Conservation (phyloP, 1,139 yeast species). For the Candida sp. region DNA sequence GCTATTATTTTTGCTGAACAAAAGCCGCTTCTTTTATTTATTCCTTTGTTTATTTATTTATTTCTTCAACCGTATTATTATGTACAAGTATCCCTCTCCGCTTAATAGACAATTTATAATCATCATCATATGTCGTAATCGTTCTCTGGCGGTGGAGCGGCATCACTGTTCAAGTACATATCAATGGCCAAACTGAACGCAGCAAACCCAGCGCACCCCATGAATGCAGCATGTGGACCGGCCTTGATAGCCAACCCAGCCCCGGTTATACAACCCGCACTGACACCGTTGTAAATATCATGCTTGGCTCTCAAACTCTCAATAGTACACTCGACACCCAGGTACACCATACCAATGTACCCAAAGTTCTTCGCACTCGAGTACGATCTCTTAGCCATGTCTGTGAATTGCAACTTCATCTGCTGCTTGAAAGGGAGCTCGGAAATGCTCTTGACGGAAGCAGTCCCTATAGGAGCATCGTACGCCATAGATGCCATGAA, state of each 20-base stretch:
- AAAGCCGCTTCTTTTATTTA: neutral
- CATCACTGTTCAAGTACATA: slow-evolving; percentile 85
- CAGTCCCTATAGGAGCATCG: slow-evolving; percentile 76
- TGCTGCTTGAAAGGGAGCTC: slow-evolving; percentile 94
- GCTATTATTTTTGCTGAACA: slow-evolving; percentile 39
- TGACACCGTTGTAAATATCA: slow-evolving; percentile 89
- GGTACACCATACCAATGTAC: slow-evolving; percentile 88
- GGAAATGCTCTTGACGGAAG: slow-evolving; percentile 58
- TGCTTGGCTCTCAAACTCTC: slow-evolving; percentile 89
- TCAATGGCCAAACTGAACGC: slow-evolving; percentile 96
- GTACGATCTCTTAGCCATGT: slow-evolving; percentile 89
- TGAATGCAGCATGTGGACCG: slow-evolving; percentile 90
- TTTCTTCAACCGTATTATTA: slow-evolving; percentile 1
- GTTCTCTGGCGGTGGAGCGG: slow-evolving; percentile 82
- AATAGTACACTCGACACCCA: slow-evolving; percentile 94
- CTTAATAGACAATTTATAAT: slow-evolving; percentile 6
- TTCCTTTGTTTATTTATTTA: neutral
- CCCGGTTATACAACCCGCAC: slow-evolving; percentile 96
- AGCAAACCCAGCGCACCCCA: slow-evolving; percentile 99
- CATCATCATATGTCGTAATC: slow-evolving; percentile 77
- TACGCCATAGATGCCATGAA: slow-evolving; percentile 96
- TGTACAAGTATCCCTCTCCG: slow-evolving; percentile 7
- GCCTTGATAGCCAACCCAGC: slow-evolving; percentile 88
- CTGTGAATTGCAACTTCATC: slow-evolving; percentile 87
- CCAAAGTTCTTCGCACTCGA: slow-evolving; percentile 95